Percentiles rank a stretch among this genome's conserved stretches.
phyloP scores from a whole-genome alignment of 176 grass and related monocot genomes.

The Musa schizocarpa region DNA sequence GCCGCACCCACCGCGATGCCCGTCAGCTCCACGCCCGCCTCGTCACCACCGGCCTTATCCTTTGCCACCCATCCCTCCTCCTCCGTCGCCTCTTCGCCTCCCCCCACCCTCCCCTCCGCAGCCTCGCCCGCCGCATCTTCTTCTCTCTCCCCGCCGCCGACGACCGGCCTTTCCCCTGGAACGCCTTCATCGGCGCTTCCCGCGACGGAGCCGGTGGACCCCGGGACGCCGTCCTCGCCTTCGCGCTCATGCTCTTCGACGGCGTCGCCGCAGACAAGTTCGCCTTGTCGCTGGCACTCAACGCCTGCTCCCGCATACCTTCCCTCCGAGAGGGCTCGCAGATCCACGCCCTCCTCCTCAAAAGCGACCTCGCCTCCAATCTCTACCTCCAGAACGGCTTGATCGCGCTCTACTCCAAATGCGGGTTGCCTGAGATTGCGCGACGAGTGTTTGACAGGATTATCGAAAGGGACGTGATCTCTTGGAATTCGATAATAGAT shows the following conservation, averaged over 20 bases:
- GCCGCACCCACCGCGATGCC: constrained; percentile 5
- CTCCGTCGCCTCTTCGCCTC: constrained; percentile 16
- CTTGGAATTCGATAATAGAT: constrained; percentile 24
- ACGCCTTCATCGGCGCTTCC: constrained; percentile 18
- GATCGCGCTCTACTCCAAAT: constrained; percentile 10
- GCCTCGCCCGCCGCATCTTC: constrained; percentile 20
- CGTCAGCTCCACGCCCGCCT: constrained; percentile 10
- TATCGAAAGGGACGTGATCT: not conserved
- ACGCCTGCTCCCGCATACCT: constrained; percentile 4
- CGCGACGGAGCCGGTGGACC: not conserved
- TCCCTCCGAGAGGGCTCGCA: constrained; percentile 4
- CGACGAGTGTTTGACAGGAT: constrained; percentile 20
- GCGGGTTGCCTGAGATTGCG: not conserved
- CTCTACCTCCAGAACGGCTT: constrained; percentile 20
- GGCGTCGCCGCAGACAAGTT: constrained; percentile 9
- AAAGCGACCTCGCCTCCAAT: not conserved
- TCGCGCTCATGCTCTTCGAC: constrained; percentile 20
- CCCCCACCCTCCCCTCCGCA: constrained; percentile 3
- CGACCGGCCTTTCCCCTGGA: constrained; percentile 11
- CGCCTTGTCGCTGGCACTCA: constrained; percentile 17
- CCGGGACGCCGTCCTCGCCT: constrained; percentile 7
- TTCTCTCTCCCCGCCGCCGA: constrained; percentile 11
- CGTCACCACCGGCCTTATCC: constrained; percentile 19
- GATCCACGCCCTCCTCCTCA: constrained; percentile 15
- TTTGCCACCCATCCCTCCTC: not conserved